phyloP scores from a whole-genome alignment of 139 green algal species.

The Closterium sp. region DNA sequence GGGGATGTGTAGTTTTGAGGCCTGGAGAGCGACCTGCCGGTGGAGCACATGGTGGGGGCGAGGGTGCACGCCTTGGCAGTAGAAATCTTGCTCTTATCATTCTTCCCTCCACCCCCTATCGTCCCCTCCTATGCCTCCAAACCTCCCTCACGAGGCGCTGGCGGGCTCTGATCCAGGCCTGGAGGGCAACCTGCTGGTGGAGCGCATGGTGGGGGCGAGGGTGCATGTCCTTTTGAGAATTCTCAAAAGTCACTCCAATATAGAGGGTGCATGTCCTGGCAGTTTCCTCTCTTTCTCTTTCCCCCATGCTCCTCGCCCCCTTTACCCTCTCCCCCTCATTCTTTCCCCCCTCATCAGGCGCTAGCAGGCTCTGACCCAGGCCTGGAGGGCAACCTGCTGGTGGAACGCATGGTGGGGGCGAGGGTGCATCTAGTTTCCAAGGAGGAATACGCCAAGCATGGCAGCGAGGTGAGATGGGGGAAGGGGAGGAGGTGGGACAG shows the following conservation, averaged over 20 bases:
- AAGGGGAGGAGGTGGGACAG: no score
- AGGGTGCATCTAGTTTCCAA: slow-evolving; percentile 83
- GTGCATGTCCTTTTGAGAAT: slow-evolving; percentile 65
- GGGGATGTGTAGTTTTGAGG: slow-evolving; percentile 47
- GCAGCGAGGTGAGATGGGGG: slow-evolving; percentile 43
- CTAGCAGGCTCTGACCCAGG: slow-evolving; percentile 70
- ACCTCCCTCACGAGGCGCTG: slow-evolving; percentile 6
- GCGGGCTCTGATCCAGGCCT: slow-evolving; percentile 76
- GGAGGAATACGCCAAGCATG: slow-evolving; percentile 79
- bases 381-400: slow-evolving; percentile 87
- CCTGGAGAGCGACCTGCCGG: slow-evolving; percentile 86
- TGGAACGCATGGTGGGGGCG: slow-evolving; percentile 80
- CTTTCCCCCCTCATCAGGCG: background rate
- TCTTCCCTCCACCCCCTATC: no score
- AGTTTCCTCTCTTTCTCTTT: background rate
- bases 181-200: slow-evolving; percentile 87
- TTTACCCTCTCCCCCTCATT: no score
- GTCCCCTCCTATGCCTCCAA: no score
- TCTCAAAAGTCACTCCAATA: no score
- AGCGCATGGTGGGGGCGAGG: slow-evolving; percentile 74
- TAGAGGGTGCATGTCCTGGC: slow-evolving; percentile 61
- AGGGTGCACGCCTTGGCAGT: no score
- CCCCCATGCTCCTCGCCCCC: background rate
- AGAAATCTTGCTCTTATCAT: no score
- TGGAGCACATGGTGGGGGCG: slow-evolving; percentile 79